Percentiles rank a stretch among this genome's conserved stretches.
Conservation (phyloP, 768 basidiomycete genomes). For the Termitomyces sp. region DNA sequence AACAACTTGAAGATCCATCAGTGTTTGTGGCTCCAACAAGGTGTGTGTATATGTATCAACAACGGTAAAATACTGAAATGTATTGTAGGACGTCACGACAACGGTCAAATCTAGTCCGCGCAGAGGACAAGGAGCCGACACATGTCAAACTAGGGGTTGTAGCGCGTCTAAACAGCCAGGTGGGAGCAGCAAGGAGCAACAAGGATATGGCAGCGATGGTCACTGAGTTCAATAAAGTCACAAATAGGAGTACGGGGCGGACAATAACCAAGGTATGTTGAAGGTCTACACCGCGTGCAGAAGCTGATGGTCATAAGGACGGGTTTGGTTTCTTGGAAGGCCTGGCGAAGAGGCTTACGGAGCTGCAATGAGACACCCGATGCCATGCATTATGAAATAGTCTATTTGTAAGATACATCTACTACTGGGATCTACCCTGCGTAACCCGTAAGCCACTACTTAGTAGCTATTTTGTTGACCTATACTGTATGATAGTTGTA, state of each 20-base stretch:
- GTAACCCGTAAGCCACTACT: neutral
- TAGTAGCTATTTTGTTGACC: neutral
- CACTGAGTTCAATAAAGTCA: constrained; percentile 64
- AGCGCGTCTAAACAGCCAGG: constrained; percentile 50
- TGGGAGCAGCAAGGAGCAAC: constrained; percentile 45
- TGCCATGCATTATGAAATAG: neutral
- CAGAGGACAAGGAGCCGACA: constrained; percentile 37
- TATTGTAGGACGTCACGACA: constrained; percentile 12
- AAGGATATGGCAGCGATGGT: constrained; percentile 59
- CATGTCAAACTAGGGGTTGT: constrained; percentile 57
- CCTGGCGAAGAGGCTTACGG: constrained; percentile 47
- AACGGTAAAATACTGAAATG: neutral
- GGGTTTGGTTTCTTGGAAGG: constrained; percentile 66
- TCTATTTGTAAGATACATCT: neutral
- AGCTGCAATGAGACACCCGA: constrained; percentile 21
- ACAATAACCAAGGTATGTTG: constrained; percentile 62
- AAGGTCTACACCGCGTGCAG: neutral
- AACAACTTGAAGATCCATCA: constrained; percentile 66
- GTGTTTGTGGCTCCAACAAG: constrained; percentile 53
- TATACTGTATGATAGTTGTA: neutral
- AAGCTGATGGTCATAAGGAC: constrained; percentile 31
- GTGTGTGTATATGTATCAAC: constrained; percentile 26
- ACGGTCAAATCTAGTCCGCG: constrained; percentile 34
- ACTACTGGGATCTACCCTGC: constrained; percentile 4
- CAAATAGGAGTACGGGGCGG: constrained; percentile 60